Percentiles rank a stretch among this genome's conserved stretches.
Conservation (phyloP, 176 grass and related monocot genomes). For the Triticum dicoccoides region DNA sequence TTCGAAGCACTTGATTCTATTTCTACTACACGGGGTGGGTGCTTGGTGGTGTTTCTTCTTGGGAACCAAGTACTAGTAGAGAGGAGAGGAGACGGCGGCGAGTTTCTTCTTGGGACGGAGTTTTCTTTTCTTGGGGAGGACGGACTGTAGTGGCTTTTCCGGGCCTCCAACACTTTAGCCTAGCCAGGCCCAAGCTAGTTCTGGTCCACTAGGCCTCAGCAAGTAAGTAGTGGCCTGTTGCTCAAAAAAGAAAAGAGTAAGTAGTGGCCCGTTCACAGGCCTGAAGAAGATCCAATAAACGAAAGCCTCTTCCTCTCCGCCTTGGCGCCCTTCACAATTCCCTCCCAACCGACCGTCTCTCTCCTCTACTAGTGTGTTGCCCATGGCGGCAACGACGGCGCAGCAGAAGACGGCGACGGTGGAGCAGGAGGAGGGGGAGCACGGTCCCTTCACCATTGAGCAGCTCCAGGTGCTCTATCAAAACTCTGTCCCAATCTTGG, state of each 20-base stretch:
- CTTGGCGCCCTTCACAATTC: neutral
- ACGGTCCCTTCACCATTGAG: slow-evolving; percentile 83
- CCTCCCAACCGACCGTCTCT: neutral
- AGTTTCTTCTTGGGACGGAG: neutral
- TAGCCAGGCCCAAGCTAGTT: neutral
- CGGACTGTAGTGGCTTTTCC: no score
- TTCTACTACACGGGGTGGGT: neutral
- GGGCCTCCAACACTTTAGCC: neutral
- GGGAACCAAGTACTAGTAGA: slow-evolving; percentile 20
- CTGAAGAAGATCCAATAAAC: neutral
- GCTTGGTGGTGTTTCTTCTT: slow-evolving; percentile 29
- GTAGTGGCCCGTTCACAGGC: neutral
- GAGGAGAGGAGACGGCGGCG: neutral
- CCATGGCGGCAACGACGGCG: slow-evolving; percentile 50
- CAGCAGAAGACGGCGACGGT: slow-evolving; percentile 48
- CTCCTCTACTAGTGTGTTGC: no score
- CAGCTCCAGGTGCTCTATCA: slow-evolving; percentile 56
- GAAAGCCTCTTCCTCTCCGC: neutral
- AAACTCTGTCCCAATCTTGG: slow-evolving; percentile 41
- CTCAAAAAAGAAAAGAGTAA: no score
- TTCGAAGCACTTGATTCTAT: neutral
- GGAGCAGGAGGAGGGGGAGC: slow-evolving; percentile 67
- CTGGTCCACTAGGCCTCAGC: neutral
- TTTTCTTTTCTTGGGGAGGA: no score
- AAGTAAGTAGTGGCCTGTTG: neutral